Conservation (phyloP, 1,284 basidiomycete species). For the Pseudozyma tsukubaensis region DNA sequence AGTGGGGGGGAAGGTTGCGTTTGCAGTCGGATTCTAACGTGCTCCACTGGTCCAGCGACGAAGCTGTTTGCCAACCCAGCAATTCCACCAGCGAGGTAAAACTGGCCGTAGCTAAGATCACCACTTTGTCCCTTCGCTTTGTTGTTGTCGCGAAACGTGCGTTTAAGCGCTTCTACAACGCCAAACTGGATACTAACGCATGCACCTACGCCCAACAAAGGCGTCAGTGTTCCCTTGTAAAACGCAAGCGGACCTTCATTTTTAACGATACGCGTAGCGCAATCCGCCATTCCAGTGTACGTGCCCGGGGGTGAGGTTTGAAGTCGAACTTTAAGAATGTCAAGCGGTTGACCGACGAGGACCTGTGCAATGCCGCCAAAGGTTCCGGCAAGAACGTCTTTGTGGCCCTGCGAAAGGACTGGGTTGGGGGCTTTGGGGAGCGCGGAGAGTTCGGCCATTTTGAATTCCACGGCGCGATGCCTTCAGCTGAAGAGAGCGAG, state of each 20-base stretch:
- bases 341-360: conserved; percentile 92
- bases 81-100: conserved; percentile 81
- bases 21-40: conserved; percentile 88
- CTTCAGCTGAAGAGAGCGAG: neutral
- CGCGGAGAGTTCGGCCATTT: conserved; percentile 37
- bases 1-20: conserved; percentile 61
- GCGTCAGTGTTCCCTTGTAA: conserved; percentile 97
- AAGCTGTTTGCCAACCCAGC: conserved; percentile 91
- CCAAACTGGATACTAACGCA: conserved; percentile 98
- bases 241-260: conserved; percentile 93
- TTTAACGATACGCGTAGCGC: conserved; percentile 85
- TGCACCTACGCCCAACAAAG: conserved; percentile 90
- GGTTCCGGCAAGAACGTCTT: conserved; percentile 68
- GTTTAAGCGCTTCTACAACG: conserved; percentile 87
- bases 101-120: conserved; percentile 75
- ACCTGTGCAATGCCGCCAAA: conserved; percentile 90
- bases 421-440: conserved; percentile 28
- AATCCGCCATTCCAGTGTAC: conserved; percentile 86
- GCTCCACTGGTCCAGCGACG: conserved; percentile 94
- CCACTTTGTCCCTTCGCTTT: neutral
- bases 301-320: conserved; percentile 93
- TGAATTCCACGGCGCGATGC: neutral
- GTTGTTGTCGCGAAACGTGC: conserved; percentile 75
- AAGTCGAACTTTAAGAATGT: conserved; percentile 94
- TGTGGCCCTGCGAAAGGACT: conserved; percentile 43